Conservation (phyloP, 2,329 filamentous ascomycete species). For the Phoma sp. region DNA sequence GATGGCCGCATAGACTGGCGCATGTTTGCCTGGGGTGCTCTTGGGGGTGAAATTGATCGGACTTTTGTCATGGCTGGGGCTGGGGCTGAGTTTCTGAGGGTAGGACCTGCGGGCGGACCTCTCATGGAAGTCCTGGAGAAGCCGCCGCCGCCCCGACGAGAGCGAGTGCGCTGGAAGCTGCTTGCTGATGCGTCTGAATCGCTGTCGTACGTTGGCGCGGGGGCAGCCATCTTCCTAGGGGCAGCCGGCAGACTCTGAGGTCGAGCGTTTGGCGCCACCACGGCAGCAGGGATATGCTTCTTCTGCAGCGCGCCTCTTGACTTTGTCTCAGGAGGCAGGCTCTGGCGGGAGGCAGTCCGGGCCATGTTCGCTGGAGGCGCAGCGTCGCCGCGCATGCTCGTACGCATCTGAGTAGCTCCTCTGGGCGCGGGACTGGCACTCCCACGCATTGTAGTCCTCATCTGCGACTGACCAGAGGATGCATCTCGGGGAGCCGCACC, state of each 20-base stretch:
- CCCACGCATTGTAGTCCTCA: constrained; percentile 48
- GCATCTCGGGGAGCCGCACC: constrained; percentile 10
- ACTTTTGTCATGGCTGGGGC: constrained; percentile 23
- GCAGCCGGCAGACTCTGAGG: constrained; percentile 36
- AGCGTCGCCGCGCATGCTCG: constrained; percentile 47
- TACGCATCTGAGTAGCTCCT: constrained; percentile 38
- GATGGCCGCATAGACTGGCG: constrained; percentile 43
- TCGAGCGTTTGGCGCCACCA: constrained; percentile 25
- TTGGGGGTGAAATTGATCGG: constrained; percentile 51
- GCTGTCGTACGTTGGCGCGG: constrained; percentile 44
- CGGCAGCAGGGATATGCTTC: constrained; percentile 44
- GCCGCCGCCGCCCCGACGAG: constrained; percentile 52
- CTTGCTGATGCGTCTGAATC: constrained; percentile 62
- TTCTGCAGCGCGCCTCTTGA: constrained; percentile 48
- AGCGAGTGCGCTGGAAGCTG: constrained; percentile 73
- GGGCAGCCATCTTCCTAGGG: constrained; percentile 26
- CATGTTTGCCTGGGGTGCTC: constrained; percentile 33
- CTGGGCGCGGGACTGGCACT: constrained; percentile 12
- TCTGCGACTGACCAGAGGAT: constrained; percentile 22
- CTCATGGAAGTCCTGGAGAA: constrained; percentile 79
- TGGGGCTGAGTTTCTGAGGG: constrained; percentile 35
- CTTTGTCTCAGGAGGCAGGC: constrained; percentile 33
- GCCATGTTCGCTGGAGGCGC: constrained; percentile 33
- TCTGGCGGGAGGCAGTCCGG: constrained; percentile 45
- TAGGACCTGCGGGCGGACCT: constrained; percentile 34